Evolutionary conservation across 2,329 filamentous ascomycete species (phyloP).

Genomic region (Colletotrichum echinochloae): DNA sequence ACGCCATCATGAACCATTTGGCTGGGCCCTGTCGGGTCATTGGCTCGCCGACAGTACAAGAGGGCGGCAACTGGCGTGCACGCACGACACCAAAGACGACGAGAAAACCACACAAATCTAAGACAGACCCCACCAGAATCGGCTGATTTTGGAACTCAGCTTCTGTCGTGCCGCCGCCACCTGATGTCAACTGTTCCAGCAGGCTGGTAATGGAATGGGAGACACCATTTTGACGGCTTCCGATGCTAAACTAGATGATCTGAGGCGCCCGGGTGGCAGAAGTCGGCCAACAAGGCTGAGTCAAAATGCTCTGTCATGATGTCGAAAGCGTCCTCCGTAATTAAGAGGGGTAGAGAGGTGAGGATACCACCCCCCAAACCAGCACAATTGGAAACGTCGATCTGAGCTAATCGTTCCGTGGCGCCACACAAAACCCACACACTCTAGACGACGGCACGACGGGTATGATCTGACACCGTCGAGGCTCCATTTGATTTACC

Average conservation of each 20-base stretch:
- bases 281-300: background rate
- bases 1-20: conserved; percentile 1
- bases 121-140: background rate
- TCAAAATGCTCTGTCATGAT: background rate
- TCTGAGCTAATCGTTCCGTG: conserved; percentile 30
- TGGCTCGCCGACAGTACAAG: background rate
- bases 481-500: background rate
- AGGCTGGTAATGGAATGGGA: conserved; percentile 13
- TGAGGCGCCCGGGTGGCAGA: background rate
- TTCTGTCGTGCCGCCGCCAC: conserved; percentile 24
- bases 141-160: conserved; percentile 4
- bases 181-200: conserved; percentile 32
- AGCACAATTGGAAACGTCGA: conserved; percentile 34
- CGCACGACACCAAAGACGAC: conserved; percentile 3
- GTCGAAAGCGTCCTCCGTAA: conserved; percentile 34
- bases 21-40: conserved; percentile 9
- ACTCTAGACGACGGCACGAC: conserved; percentile 17
- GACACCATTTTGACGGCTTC: background rate
- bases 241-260: conserved; percentile 1
- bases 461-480: conserved; percentile 30
- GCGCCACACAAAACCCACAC: conserved; percentile 32
- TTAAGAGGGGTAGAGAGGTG: conserved; percentile 13
- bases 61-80: conserved; percentile 5
- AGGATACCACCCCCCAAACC: conserved; percentile 14
- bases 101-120: background rate